phyloP scores from a whole-genome alignment of 352 stramenopile species.

The Globisporangium recalcitrans region DNA sequence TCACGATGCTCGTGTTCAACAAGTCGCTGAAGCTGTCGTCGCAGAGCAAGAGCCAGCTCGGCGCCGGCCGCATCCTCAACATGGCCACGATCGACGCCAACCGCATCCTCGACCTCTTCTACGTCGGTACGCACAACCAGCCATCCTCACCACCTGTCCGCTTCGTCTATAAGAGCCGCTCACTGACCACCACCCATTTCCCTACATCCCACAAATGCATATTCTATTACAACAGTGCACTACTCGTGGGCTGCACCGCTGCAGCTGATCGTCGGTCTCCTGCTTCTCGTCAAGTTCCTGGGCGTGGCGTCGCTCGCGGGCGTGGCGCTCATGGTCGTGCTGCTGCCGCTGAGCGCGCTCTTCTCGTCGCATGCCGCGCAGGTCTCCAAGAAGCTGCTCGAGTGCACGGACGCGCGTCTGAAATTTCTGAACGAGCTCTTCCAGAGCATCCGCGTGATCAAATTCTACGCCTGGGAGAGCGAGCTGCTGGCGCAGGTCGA shows the following conservation, averaged over 20 bases:
- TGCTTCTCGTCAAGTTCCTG: conserved; percentile 49
- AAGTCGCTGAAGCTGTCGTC: conserved; percentile 54
- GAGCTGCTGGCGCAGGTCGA: conserved; percentile 49
- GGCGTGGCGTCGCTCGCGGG: conserved; percentile 47
- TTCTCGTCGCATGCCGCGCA: conserved; percentile 35
- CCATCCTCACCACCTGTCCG: background rate
- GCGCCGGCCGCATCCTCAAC: conserved; percentile 88
- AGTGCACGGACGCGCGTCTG: conserved; percentile 45
- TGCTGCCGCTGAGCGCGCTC: conserved; percentile 35
- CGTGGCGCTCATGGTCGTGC: conserved; percentile 49
- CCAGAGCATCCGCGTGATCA: conserved; percentile 61
- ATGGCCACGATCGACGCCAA: conserved; percentile 93
- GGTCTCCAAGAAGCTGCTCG: conserved; percentile 36
- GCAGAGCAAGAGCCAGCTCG: conserved; percentile 47
- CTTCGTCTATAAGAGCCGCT: background rate
- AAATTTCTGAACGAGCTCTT: conserved; percentile 61
- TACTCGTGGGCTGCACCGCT: conserved; percentile 59
- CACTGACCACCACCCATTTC: background rate
- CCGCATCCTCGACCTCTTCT: conserved; percentile 85
- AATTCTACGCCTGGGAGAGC: conserved; percentile 75
- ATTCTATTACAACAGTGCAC: conserved; percentile 32
- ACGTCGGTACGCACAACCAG: conserved; percentile 22
- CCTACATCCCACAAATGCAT: background rate
- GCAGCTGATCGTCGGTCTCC: conserved; percentile 48
- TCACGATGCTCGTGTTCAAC: conserved; percentile 63